A percentile compares a stretch with the other conserved stretches of the same genome.
Evolutionary conservation across 2,329 filamentous ascomycete genomes (phyloP).

Genomic region (Neoscytalidium dimidiatum): DNA sequence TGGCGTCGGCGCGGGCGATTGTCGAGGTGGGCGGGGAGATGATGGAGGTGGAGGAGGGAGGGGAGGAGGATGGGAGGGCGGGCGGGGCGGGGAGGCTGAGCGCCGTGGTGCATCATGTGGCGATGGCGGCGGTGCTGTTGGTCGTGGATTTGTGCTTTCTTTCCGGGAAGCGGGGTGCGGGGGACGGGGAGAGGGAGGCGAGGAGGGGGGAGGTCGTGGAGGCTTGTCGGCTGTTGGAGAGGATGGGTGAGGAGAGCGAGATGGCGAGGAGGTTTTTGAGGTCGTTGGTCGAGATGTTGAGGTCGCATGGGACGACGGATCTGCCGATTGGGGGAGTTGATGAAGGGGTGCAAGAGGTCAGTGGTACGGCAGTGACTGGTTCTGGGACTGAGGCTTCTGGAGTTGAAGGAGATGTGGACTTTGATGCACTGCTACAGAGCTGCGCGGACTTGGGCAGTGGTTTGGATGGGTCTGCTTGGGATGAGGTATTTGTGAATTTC

Average conservation of each 20-base stretch:
- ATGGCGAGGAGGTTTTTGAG: not conserved
- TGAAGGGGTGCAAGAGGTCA: not conserved
- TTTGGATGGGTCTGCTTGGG: not conserved
- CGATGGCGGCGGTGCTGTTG: not conserved
- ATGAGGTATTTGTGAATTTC: not conserved
- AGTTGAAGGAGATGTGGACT: not conserved
- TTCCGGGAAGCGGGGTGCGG: not conserved
- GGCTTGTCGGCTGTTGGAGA: not conserved
- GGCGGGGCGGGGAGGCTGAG: not conserved
- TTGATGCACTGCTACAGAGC: not conserved
- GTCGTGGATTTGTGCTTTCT: not conserved
- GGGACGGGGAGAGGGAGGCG: not conserved
- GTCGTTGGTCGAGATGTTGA: not conserved
- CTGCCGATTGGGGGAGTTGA: not conserved
- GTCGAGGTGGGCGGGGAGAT: not conserved
- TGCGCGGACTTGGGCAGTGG: not conserved
- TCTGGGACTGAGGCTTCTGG: not conserved
- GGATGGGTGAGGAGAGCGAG: not conserved
- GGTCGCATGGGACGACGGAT: not conserved
- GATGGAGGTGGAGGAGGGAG: not conserved
- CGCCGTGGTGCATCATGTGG: not conserved
- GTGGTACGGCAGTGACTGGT: too few species aligned
- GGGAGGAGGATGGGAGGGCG: not conserved
- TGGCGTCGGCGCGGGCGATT: not conserved
- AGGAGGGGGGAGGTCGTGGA: not conserved